A percentile compares a stretch with the other conserved stretches of the same genome.
phyloP scores from a whole-genome alignment of 2,329 filamentous ascomycete species.

The Penicillium vulpinum region DNA sequence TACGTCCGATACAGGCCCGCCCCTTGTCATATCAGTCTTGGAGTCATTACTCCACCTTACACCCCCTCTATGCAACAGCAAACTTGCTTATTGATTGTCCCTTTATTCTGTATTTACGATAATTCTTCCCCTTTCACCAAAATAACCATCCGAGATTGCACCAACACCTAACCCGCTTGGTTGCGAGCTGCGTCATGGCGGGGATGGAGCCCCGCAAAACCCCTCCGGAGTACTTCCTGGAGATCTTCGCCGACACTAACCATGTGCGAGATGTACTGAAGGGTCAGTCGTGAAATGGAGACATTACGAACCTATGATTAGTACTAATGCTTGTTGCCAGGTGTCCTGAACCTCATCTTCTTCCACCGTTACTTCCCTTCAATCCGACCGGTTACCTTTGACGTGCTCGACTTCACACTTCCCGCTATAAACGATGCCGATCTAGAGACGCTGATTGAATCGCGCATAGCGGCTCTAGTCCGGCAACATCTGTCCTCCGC shows the following conservation, averaged over 20 bases:
- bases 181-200: constrained; percentile 23
- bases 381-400: constrained; percentile 76
- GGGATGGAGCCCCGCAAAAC: constrained; percentile 63
- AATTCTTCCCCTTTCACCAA: neutral
- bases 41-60: constrained; percentile 11
- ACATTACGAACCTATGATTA: too few species aligned
- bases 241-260: constrained; percentile 86
- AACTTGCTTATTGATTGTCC: neutral
- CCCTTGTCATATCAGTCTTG: constrained; percentile 9
- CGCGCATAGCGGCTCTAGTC: constrained; percentile 75
- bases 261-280: constrained; percentile 91
- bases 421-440: constrained; percentile 88
- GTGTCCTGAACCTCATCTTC: constrained; percentile 94
- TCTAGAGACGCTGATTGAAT: constrained; percentile 90
- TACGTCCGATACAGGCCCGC: constrained; percentile 26
- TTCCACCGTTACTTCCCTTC: constrained; percentile 97
- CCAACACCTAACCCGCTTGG: neutral
- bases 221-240: constrained; percentile 86
- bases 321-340: constrained; percentile 47
- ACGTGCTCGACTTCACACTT: constrained; percentile 86
- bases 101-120: neutral
- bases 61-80: constrained; percentile 1
- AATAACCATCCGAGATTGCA: neutral
- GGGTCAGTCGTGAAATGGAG: constrained; percentile 56
- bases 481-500: constrained; percentile 68